These are phyloP conservation scores for Polysphondylium violaceum DNA, from an alignment of 78 protist genomes.

Conservation along the genomic window DNA sequence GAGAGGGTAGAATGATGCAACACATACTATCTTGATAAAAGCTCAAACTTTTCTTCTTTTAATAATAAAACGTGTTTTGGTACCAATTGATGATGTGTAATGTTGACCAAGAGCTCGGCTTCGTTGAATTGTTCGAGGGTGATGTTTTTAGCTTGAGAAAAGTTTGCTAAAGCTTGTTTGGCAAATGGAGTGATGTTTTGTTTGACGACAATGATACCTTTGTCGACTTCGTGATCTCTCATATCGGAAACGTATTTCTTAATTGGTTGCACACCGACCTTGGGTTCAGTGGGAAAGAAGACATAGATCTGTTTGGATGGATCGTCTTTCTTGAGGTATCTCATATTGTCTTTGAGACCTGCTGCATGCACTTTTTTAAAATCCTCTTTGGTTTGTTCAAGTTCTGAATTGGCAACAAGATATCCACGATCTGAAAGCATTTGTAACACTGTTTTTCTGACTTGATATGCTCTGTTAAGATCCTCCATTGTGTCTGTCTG, in stretches of 20 bases:
- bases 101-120: constrained; percentile 94
- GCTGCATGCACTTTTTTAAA: constrained; percentile 16
- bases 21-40: constrained; percentile 73
- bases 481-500: constrained; percentile 49
- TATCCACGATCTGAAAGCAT: constrained; percentile 91
- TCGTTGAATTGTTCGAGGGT: constrained; percentile 83
- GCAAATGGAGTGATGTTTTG: constrained; percentile 76
- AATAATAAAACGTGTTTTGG: constrained; percentile 88
- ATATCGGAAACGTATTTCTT: constrained; percentile 53
- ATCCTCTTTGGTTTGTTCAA: constrained; percentile 11
- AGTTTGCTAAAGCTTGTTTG: constrained; percentile 59
- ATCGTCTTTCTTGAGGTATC: constrained; percentile 62
- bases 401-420: constrained; percentile 3
- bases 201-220: constrained; percentile 68
- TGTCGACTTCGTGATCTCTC: constrained; percentile 31
- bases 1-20: neutral
- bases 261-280: constrained; percentile 72
- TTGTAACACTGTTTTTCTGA: constrained; percentile 82
- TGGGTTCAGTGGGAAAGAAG: constrained; percentile 80
- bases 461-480: constrained; percentile 45
- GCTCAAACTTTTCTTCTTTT: constrained; percentile 68
- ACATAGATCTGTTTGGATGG: constrained; percentile 70
- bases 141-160: constrained; percentile 58
- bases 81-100: constrained; percentile 96
- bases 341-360: neutral